Conservation (phyloP, 176 grass and related monocot genomes). For the Oryza brachyantha region DNA sequence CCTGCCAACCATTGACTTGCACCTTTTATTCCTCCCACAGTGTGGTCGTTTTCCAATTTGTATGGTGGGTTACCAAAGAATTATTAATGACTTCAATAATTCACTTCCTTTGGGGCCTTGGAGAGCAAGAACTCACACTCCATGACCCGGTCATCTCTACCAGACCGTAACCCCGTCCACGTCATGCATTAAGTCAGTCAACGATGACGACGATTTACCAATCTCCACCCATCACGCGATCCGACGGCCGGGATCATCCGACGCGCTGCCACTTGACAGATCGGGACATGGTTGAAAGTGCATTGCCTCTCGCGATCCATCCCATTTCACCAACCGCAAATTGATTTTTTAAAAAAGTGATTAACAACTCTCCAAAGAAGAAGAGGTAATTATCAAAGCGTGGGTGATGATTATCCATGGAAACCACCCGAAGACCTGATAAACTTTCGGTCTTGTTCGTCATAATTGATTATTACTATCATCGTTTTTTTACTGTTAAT, state of each 20-base stretch:
- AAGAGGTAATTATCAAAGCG: not conserved
- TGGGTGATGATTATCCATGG: not conserved
- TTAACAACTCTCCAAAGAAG: not conserved
- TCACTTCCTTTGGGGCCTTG: constrained; percentile 12
- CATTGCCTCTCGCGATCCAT: not conserved
- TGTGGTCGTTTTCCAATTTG: not conserved
- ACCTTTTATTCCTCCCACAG: too few species aligned
- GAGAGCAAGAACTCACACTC: not conserved
- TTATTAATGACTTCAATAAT: too few species aligned
- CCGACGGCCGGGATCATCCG: not conserved
- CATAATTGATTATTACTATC: not conserved
- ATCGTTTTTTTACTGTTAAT: too few species aligned
- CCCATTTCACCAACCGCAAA: constrained; percentile 11
- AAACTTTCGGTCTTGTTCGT: not conserved
- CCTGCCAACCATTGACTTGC: too few species aligned
- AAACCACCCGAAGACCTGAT: not conserved
- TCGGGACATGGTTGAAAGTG: not conserved
- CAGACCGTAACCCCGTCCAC: not conserved
- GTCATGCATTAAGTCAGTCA: not conserved
- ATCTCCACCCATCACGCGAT: not conserved
- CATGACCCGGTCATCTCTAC: constrained; percentile 9
- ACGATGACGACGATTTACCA: not conserved
- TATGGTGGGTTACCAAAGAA: too few species aligned
- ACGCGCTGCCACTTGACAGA: not conserved
- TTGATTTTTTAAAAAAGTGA: too few species aligned